Conservation (phyloP, 495 filamentous ascomycete genomes). For the Hypoxylon cercidicola region DNA sequence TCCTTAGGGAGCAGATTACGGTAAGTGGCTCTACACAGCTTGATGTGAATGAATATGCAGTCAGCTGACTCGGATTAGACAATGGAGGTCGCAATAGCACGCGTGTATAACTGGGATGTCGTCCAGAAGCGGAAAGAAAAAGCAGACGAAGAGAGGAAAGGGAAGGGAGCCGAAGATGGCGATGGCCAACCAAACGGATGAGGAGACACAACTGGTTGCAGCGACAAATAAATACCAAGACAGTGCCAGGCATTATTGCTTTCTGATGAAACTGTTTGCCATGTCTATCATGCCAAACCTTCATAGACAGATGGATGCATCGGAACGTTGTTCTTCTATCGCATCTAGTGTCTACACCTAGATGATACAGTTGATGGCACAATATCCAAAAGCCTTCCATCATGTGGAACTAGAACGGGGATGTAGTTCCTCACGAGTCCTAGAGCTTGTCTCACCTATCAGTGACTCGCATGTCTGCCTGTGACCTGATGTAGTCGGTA, state of each 20-base stretch:
- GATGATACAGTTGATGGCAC: not conserved
- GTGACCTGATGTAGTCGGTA: not conserved
- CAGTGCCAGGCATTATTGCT: constrained; percentile 7
- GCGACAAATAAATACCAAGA: not conserved
- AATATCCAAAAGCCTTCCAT: not conserved
- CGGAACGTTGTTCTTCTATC: not conserved
- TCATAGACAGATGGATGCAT: not conserved
- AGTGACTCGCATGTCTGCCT: not conserved
- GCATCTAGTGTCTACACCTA: not conserved
- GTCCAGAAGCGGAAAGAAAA: constrained; percentile 93
- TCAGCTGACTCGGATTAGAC: constrained; percentile 67
- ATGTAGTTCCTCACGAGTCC: too few species aligned
- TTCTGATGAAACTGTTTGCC: constrained; percentile 1
- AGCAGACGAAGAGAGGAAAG: constrained; percentile 66
- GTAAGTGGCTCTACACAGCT: constrained; percentile 58
- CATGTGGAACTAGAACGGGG: too few species aligned
- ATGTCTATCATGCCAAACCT: not conserved
- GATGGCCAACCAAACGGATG: constrained; percentile 47
- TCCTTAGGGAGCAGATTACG: constrained; percentile 95
- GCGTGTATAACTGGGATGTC: constrained; percentile 99
- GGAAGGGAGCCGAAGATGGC: constrained; percentile 47
- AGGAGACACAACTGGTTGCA: constrained; percentile 15
- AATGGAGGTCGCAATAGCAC: constrained; percentile 92
- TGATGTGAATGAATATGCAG: not conserved
- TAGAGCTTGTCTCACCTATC: too few species aligned